A percentile compares a stretch with the other conserved stretches of the same genome.
Evolutionary conservation across 495 filamentous ascomycete species (phyloP).

Genomic region (Geopyxis carbonaria): DNA sequence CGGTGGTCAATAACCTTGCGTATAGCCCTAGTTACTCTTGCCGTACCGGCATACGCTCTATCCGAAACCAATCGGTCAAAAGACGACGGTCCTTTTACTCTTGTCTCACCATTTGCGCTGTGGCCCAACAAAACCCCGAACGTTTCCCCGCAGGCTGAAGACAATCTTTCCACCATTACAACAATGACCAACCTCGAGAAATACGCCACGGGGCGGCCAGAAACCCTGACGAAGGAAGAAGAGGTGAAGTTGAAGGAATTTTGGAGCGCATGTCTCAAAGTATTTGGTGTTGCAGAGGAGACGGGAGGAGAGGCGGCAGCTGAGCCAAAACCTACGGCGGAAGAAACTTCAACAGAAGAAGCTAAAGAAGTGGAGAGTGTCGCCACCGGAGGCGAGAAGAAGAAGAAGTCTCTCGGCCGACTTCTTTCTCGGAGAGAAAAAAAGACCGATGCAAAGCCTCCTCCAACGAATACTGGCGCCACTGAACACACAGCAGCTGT

Average conservation of each 20-base stretch:
- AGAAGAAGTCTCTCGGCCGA: constrained; percentile 45
- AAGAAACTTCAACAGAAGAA: constrained; percentile 15
- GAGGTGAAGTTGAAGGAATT: constrained; percentile 76
- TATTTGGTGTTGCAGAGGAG: constrained; percentile 48
- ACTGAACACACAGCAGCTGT: no score
- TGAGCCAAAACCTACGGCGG: no score
- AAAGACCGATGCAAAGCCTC: constrained; percentile 32
- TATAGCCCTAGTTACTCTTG: background rate
- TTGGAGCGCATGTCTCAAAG: constrained; percentile 59
- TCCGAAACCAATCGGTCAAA: background rate
- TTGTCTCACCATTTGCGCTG: background rate
- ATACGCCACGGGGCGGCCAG: constrained; percentile 56
- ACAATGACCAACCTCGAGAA: constrained; percentile 29
- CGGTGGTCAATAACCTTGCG: no score
- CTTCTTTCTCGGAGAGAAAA: constrained; percentile 47
- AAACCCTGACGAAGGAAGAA: constrained; percentile 73
- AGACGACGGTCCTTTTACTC: background rate
- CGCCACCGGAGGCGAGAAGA: constrained; percentile 36
- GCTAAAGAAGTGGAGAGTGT: constrained; percentile 19
- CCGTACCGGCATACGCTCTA: background rate
- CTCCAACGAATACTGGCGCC: constrained; percentile 15
- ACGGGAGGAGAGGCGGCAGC: constrained; percentile 22
- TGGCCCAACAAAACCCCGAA: constrained; percentile 2
- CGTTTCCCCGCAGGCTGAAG: constrained; percentile 2
- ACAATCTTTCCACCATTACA: background rate